Evolutionary conservation across 176 grass and related monocot genomes (phyloP), one percentile per base, ranked within the genome.

Genomic region (Juncus effusus): DNA sequence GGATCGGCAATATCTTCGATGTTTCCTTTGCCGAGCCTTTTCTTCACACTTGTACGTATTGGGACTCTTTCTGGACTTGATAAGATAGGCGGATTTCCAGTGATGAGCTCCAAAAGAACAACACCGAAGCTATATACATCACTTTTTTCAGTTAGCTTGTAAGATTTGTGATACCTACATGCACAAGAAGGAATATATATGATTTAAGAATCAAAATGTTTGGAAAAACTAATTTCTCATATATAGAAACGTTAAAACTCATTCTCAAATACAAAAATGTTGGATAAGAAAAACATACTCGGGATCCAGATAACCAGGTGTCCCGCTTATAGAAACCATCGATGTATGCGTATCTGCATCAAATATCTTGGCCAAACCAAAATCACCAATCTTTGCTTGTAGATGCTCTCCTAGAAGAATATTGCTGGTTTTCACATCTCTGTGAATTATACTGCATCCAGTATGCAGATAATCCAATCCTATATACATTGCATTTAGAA

Each of bases 401-500:
- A 81, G 7, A 44, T 84, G 36, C 14, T 36, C 42, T 8, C 56
- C 72, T 40, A 89, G 55, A 40, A 80, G 85, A 77, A 84, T 88
- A 63, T 84, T 88, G 15, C 16, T 52, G 0, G 61, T 40, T 69
- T 84, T 88, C 36, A 80, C 41, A 63, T 84, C 81, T 41, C 77
- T 73, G 28, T 88, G 80, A 59, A 84, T 36, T 83, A 88, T 74
- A 3, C 76, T 50, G 1, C 77, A 88, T 68, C 73, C 61, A 3
- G 56, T 84, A 59, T 88, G 80, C 36, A 88, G 7, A 67, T 84
- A 88, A 39, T 88, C 85, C 64, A 88, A 0, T 0, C 80, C 77
- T 88, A 50, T 41, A 3, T 1, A 40, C 2, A 1, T 11, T 16
- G 59, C 1, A 6, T 16, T 40, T 2, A 63, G 10, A 0, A 39